Conservation (phyloP, 495 filamentous ascomycete species). For the Neurospora sublineolata region DNA sequence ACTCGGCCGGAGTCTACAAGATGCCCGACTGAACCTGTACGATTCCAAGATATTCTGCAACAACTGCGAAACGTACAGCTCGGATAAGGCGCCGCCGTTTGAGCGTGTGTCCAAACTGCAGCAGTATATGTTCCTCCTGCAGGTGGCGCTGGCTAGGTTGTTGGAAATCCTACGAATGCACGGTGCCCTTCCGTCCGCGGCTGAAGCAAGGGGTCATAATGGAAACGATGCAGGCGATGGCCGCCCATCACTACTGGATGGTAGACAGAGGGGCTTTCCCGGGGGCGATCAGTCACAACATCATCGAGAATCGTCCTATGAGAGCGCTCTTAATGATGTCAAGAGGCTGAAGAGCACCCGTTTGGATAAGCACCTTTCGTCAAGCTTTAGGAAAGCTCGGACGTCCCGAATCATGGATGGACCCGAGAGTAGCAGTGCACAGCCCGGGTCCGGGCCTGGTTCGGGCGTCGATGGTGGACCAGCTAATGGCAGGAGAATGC, state of each 20-base stretch:
- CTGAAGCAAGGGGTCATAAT: slow-evolving; percentile 62
- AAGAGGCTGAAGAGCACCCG: slow-evolving; percentile 80
- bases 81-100: slow-evolving; percentile 26
- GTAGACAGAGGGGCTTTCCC: slow-evolving; percentile 58
- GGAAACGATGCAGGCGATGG: slow-evolving; percentile 59
- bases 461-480: slow-evolving; percentile 47
- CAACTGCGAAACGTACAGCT: slow-evolving; percentile 39
- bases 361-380: slow-evolving; percentile 85
- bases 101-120: slow-evolving; percentile 69
- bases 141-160: slow-evolving; percentile 82
- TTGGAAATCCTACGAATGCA: slow-evolving; percentile 74
- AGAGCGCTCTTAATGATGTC: slow-evolving; percentile 93
- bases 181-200: slow-evolving; percentile 64
- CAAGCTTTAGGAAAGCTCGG: slow-evolving; percentile 77
- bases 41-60: slow-evolving; percentile 59
- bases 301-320: slow-evolving; percentile 65
- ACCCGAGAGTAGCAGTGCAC: slow-evolving; percentile 63
- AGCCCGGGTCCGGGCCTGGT: slow-evolving; percentile 64
- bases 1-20: slow-evolving; percentile 47
- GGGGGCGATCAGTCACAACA: slow-evolving; percentile 47
- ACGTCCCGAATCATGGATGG: slow-evolving; percentile 90
- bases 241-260: slow-evolving; percentile 34
- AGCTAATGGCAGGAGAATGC: slow-evolving; percentile 49
- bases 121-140: slow-evolving; percentile 87
- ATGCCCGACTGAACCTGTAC: slow-evolving; percentile 54